Evolutionary conservation across 345 rosid species (phyloP).

Genomic region (Aegle marmelos): DNA sequence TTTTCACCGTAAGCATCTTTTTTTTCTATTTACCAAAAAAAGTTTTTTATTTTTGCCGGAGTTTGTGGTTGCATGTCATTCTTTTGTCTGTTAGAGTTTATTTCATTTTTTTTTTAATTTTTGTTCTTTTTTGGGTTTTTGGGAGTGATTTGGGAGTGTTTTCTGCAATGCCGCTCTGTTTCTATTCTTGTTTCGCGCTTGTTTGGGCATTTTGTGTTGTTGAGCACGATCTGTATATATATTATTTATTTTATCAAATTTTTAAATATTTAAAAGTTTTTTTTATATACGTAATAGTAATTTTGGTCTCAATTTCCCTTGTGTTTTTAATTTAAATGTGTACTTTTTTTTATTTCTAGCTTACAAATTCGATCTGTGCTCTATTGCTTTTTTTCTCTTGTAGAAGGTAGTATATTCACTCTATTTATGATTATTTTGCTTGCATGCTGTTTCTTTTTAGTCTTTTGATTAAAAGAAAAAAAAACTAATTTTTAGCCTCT

Average conservation of each 20-base stretch:
- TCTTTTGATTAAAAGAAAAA: too few species aligned
- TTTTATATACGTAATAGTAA: background rate
- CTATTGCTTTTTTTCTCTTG: too few species aligned
- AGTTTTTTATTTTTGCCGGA: too few species aligned
- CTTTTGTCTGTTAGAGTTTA: background rate
- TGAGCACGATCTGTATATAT: background rate
- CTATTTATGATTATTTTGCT: background rate
- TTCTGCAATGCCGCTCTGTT: conserved; percentile 4
- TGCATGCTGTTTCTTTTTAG: background rate
- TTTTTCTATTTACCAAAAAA: too few species aligned
- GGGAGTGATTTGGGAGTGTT: background rate
- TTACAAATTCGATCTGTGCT: background rate
- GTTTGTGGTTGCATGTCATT: background rate
- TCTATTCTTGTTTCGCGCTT: background rate
- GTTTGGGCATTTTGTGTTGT: background rate
- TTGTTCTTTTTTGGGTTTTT: background rate
- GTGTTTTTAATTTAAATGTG: background rate
- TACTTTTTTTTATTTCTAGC: background rate
- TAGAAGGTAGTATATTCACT: background rate
- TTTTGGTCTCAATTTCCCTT: background rate
- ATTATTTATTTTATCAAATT: background rate
- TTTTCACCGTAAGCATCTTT: background rate
- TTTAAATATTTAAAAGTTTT: too few species aligned
- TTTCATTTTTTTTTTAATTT: background rate
- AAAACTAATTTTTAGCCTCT: too few species aligned